These are phyloP conservation scores for Berkeleyomyces basicola DNA, from an alignment of 2,329 filamentous ascomycete species.

Conservation along the genomic window DNA sequence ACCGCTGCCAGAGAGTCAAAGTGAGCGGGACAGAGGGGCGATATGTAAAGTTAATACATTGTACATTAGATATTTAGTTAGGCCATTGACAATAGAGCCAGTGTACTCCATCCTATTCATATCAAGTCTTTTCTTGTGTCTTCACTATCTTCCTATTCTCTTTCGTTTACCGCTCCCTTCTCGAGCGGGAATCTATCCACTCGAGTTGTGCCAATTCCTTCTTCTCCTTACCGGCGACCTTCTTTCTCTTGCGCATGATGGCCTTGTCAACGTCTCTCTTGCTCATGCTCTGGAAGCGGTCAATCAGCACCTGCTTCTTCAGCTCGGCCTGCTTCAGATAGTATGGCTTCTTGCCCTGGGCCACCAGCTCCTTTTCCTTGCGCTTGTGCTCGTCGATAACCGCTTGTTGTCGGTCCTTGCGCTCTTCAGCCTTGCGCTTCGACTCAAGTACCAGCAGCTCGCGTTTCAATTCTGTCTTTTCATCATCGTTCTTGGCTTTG, in stretches of 20 bases:
- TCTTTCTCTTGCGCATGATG: slow-evolving; percentile 80
- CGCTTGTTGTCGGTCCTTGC: slow-evolving; percentile 51
- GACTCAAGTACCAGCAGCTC: slow-evolving; percentile 65
- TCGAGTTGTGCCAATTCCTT: slow-evolving; percentile 41
- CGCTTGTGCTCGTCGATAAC: slow-evolving; percentile 60
- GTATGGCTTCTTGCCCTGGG: slow-evolving; percentile 81
- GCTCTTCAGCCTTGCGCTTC: slow-evolving; percentile 51
- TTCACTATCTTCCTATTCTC: neutral
- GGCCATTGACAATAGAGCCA: neutral
- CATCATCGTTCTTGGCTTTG: slow-evolving; percentile 43
- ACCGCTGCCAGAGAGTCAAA: neutral
- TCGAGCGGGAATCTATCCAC: slow-evolving; percentile 16
- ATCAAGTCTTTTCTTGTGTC: too few species aligned
- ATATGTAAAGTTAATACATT: neutral
- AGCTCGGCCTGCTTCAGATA: slow-evolving; percentile 85
- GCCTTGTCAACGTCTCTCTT: slow-evolving; percentile 68
- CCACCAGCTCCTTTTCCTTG: slow-evolving; percentile 70
- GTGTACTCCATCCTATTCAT: neutral
- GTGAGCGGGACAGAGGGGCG: neutral
- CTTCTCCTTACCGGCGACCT: slow-evolving; percentile 71
- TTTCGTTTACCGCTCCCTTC: slow-evolving; percentile 3
- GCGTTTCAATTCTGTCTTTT: slow-evolving; percentile 55
- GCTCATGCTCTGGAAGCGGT: slow-evolving; percentile 70
- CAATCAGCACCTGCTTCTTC: slow-evolving; percentile 68
- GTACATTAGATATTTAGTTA: neutral